Evolutionary conservation across 2,329 filamentous ascomycete genomes (phyloP).

Genomic region (Epichloe gansuensis): DNA sequence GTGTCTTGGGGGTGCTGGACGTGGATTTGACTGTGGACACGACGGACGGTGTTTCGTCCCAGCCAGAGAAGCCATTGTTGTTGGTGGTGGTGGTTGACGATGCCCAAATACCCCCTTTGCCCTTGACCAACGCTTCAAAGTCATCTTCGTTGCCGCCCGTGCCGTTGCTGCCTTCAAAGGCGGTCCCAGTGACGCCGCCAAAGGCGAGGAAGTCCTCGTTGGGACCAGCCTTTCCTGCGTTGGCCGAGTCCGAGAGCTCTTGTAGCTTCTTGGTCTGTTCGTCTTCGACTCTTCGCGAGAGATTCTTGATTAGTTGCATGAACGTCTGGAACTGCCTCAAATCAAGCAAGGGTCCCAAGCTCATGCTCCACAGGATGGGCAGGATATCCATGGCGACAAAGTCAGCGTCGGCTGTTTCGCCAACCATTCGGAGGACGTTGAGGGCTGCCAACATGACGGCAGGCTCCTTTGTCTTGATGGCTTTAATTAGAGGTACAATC

Average conservation of each 20-base stretch:
- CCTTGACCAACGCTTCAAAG: conserved; percentile 84
- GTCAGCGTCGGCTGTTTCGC: conserved; percentile 69
- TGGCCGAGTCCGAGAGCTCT: conserved; percentile 56
- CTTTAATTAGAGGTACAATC: conserved; percentile 78
- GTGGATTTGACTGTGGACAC: conserved; percentile 21
- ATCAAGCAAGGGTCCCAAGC: conserved; percentile 76
- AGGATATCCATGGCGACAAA: conserved; percentile 87
- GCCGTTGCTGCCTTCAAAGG: conserved; percentile 31
- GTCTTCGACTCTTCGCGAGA: conserved; percentile 70
- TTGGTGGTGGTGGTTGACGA: conserved; percentile 21
- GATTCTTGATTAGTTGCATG: conserved; percentile 73
- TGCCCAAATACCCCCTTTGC: conserved; percentile 27
- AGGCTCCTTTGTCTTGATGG: conserved; percentile 94
- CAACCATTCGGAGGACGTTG: conserved; percentile 72
- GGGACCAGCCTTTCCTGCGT: conserved; percentile 33
- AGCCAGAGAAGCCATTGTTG: conserved; percentile 32
- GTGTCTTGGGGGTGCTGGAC: conserved; percentile 27
- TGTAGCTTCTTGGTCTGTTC: conserved; percentile 83
- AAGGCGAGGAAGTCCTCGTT: conserved; percentile 60
- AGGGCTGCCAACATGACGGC: conserved; percentile 93
- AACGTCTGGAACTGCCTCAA: conserved; percentile 79
- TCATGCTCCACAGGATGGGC: conserved; percentile 84
- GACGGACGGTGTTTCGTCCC: conserved; percentile 31
- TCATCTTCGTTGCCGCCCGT: conserved; percentile 52
- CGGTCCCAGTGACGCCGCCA: conserved; percentile 49